These are phyloP conservation scores for Metschnikowia borealis DNA, from an alignment of 805 yeast species.

Conservation along the genomic window DNA sequence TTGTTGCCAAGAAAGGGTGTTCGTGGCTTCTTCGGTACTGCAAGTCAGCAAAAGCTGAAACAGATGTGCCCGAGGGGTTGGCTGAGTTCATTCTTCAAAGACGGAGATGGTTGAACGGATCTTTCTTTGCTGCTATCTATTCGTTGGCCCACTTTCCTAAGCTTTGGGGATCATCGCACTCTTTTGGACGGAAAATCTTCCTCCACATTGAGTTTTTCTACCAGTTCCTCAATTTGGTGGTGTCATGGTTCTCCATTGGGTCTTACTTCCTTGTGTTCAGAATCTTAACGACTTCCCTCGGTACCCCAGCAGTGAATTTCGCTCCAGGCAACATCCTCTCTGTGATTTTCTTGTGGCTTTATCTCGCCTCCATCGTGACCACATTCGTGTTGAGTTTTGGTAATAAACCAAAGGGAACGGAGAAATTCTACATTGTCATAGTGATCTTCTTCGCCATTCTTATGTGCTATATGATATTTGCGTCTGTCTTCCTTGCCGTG, in stretches of 20 bases:
- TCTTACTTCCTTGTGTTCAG: constrained; percentile 62
- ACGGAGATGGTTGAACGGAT: constrained; percentile 67
- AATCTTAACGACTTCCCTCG: constrained; percentile 52
- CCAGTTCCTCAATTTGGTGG: constrained; percentile 48
- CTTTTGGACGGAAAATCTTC: constrained; percentile 44
- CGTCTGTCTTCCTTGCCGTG: constrained; percentile 56
- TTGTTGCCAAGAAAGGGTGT: constrained; percentile 67
- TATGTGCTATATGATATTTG: constrained; percentile 55
- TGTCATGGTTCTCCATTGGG: constrained; percentile 63
- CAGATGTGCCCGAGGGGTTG: constrained; percentile 62
- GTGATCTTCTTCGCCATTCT: constrained; percentile 55
- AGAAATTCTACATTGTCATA: constrained; percentile 48
- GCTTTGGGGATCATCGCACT: constrained; percentile 53
- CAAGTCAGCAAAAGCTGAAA: constrained; percentile 60
- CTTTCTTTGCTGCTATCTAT: constrained; percentile 62
- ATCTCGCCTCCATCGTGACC: constrained; percentile 51
- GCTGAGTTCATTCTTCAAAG: constrained; percentile 63
- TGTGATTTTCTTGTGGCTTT: constrained; percentile 51
- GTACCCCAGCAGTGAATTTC: constrained; percentile 34
- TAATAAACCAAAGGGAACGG: constrained; percentile 60
- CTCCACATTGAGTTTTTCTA: constrained; percentile 55
- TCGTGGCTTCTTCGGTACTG: constrained; percentile 63
- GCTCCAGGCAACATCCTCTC: constrained; percentile 48
- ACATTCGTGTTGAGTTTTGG: constrained; percentile 64
- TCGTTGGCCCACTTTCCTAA: constrained; percentile 53